Conservation (phyloP, 2,329 filamentous ascomycete genomes). For the Exophiala calicioides region DNA sequence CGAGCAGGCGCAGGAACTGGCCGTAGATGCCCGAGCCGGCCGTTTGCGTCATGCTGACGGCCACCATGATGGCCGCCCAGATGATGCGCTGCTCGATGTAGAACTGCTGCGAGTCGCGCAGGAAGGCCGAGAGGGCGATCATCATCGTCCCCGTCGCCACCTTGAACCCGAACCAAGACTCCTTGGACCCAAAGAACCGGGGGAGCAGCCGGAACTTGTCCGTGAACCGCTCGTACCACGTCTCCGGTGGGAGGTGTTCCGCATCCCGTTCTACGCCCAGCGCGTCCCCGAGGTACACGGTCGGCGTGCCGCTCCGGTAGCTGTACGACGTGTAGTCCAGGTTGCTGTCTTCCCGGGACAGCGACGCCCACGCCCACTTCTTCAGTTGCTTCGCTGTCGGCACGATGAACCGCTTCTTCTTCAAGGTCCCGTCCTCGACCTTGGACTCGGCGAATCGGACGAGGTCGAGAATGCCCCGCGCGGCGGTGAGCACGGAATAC, state of each 20-base stretch:
- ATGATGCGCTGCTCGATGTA: constrained; percentile 71
- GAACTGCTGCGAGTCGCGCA: constrained; percentile 64
- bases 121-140: constrained; percentile 66
- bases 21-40: constrained; percentile 71
- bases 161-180: constrained; percentile 71
- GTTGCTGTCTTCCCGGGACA: constrained; percentile 52
- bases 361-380: constrained; percentile 63
- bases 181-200: constrained; percentile 62
- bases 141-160: constrained; percentile 73
- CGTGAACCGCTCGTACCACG: constrained; percentile 61
- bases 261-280: constrained; percentile 59
- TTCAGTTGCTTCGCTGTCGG: constrained; percentile 63
- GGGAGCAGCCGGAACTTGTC: constrained; percentile 62
- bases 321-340: constrained; percentile 56
- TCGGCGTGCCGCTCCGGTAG: constrained; percentile 45
- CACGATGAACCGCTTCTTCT: constrained; percentile 62
- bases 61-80: constrained; percentile 76
- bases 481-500: constrained; percentile 63
- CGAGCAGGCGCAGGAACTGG: constrained; percentile 66
- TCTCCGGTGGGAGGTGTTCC: constrained; percentile 69
- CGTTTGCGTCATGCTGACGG: constrained; percentile 68
- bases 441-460: constrained; percentile 68
- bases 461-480: constrained; percentile 62
- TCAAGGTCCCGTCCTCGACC: constrained; percentile 63
- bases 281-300: constrained; percentile 64